Conservation (phyloP, 2,329 filamentous ascomycete species). For the Clarireedia hainanense region DNA sequence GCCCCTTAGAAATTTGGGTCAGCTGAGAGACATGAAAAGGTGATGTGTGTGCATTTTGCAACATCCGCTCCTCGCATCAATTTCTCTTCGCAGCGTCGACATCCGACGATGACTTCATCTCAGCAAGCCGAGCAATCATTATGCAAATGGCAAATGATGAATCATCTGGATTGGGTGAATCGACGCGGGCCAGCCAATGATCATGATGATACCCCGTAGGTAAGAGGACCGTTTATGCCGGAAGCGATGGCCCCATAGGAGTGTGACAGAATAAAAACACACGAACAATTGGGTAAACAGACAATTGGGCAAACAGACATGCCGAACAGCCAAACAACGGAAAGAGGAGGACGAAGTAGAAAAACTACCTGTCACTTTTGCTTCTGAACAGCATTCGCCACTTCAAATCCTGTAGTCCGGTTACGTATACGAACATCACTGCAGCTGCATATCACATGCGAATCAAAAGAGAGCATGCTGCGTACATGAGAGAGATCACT, state of each 20-base stretch:
- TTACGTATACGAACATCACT: background rate
- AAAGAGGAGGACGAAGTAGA: background rate
- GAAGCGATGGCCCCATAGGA: too few species aligned
- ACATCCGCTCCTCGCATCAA: background rate
- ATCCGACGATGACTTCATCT: conserved; percentile 9
- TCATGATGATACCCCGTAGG: background rate
- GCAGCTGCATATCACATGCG: background rate
- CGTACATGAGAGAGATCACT: too few species aligned
- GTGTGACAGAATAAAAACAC: background rate
- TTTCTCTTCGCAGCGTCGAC: conserved; percentile 2
- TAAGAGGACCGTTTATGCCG: background rate
- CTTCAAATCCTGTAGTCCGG: background rate
- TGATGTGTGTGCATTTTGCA: conserved; percentile 5
- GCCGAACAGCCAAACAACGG: background rate
- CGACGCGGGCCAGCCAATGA: conserved; percentile 1
- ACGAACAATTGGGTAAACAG: background rate
- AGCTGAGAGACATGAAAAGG: conserved; percentile 6
- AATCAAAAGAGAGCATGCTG: background rate
- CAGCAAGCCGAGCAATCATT: background rate
- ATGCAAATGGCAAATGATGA: background rate
- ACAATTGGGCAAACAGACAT: background rate
- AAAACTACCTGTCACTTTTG: background rate
- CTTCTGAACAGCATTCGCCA: background rate
- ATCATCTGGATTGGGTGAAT: conserved; percentile 1
- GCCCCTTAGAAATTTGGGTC: conserved; percentile 1